Percentiles rank a stretch among this genome's conserved stretches.
These are phyloP conservation scores for Fistulifera pelliculosa DNA, from an alignment of 108 stramenopile species.

Conservation along the genomic window DNA sequence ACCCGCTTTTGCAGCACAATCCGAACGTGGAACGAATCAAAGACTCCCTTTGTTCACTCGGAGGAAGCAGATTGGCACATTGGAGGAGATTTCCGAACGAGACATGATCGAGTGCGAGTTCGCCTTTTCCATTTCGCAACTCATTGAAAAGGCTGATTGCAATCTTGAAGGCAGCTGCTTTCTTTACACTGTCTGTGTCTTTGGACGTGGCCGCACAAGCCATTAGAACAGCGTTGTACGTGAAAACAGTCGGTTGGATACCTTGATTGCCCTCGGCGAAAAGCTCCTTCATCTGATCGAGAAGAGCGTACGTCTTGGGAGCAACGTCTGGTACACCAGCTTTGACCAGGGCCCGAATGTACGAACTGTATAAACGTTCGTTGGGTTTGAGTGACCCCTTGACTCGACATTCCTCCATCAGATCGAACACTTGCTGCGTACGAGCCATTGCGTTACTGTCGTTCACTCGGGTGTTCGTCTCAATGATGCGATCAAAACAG, in stretches of 20 bases:
- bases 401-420: slow-evolving; percentile 37
- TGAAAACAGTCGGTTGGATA: slow-evolving; percentile 33
- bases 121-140: slow-evolving; percentile 6
- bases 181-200: slow-evolving; percentile 5
- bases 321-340: slow-evolving; percentile 32
- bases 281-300: slow-evolving; percentile 49
- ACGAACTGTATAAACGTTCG: slow-evolving; percentile 50
- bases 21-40: slow-evolving; percentile 26
- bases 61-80: slow-evolving; percentile 31
- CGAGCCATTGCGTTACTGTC: slow-evolving; percentile 20
- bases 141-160: slow-evolving; percentile 26
- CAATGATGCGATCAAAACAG: slow-evolving; percentile 33
- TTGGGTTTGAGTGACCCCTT: slow-evolving; percentile 37
- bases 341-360: slow-evolving; percentile 58
- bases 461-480: slow-evolving; percentile 15
- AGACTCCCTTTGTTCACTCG: slow-evolving; percentile 24
- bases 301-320: slow-evolving; percentile 30
- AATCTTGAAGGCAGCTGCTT: slow-evolving; percentile 30
- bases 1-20: slow-evolving; percentile 25
- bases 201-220: slow-evolving; percentile 28
- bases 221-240: slow-evolving; percentile 44
- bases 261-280: slow-evolving; percentile 8
- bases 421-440: slow-evolving; percentile 36
- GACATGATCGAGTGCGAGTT: slow-evolving; percentile 33
- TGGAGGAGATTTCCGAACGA: slow-evolving; percentile 33